phyloP scores from a whole-genome alignment of 305 asterid genomes.

The Fraxinus platypoda region DNA sequence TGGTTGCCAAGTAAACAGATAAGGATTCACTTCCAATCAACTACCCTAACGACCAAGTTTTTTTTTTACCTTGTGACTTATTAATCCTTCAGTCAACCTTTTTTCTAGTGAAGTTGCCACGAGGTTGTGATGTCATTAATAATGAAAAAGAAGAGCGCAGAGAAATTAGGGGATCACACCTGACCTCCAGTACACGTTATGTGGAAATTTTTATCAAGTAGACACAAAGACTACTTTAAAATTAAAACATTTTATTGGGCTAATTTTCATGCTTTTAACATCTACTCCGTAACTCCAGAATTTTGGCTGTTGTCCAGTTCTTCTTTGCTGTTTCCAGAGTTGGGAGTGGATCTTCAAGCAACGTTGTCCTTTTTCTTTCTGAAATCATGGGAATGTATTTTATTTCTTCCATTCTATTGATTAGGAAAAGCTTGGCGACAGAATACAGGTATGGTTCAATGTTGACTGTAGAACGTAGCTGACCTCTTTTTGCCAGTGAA shows the following conservation, averaged over 20 bases:
- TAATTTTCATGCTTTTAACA: not conserved
- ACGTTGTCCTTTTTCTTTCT: slow-evolving; percentile 92
- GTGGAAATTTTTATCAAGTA: not conserved
- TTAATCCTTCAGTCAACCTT: not conserved
- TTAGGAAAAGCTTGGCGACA: slow-evolving; percentile 93
- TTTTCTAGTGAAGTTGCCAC: not conserved
- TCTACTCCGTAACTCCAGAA: slow-evolving; percentile 15
- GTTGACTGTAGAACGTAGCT: not conserved
- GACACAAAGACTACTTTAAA: not conserved
- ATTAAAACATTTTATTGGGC: slow-evolving; percentile 2
- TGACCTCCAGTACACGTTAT: not conserved
- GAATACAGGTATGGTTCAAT: slow-evolving; percentile 65
- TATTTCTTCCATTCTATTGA: slow-evolving; percentile 84
- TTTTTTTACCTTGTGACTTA: not conserved
- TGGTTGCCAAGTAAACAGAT: not conserved
- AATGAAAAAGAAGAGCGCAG: not conserved
- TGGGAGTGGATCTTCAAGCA: slow-evolving; percentile 98
- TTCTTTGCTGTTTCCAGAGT: slow-evolving; percentile 97
- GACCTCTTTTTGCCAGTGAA: not conserved
- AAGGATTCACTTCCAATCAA: not conserved
- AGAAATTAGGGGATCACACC: not conserved
- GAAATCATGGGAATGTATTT: slow-evolving; percentile 99
- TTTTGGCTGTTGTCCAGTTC: slow-evolving; percentile 54
- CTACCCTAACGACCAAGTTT: not conserved
- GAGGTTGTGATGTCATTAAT: not conserved